Conservation (phyloP, 768 basidiomycete genomes). For the Termitomyces eurrhizus region DNA sequence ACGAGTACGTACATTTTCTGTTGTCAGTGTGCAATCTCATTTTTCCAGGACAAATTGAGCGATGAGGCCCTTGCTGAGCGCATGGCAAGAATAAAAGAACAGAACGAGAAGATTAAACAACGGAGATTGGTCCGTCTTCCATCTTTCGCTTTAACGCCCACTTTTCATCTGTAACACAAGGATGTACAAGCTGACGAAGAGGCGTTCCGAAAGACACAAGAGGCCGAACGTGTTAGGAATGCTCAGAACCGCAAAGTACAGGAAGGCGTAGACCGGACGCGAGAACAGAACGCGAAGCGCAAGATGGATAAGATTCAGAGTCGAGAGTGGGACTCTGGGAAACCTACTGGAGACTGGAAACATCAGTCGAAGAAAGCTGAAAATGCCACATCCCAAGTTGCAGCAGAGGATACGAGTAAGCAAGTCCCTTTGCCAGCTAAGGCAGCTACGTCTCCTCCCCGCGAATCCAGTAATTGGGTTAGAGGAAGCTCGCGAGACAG, state of each 20-base stretch:
- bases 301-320: constrained; percentile 79
- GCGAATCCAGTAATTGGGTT: constrained; percentile 19
- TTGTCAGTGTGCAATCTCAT: constrained; percentile 8
- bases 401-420: constrained; percentile 9
- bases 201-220: constrained; percentile 69
- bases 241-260: constrained; percentile 64
- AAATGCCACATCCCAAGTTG: constrained; percentile 4
- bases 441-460: constrained; percentile 1
- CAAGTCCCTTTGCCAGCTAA: neutral
- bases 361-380: constrained; percentile 16
- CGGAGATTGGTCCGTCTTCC: constrained; percentile 41
- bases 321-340: constrained; percentile 85
- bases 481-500: constrained; percentile 27
- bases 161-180: constrained; percentile 20
- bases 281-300: constrained; percentile 74
- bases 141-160: neutral
- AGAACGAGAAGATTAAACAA: constrained; percentile 67
- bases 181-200: constrained; percentile 81
- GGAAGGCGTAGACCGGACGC: constrained; percentile 61
- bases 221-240: constrained; percentile 54
- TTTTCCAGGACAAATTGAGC: constrained; percentile 30
- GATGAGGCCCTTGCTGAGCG: constrained; percentile 56
- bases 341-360: constrained; percentile 36
- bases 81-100: constrained; percentile 58
- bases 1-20: constrained; percentile 42